Evolutionary conservation across 495 filamentous ascomycete genomes (phyloP).

Genomic region (Bacidia rubella): DNA sequence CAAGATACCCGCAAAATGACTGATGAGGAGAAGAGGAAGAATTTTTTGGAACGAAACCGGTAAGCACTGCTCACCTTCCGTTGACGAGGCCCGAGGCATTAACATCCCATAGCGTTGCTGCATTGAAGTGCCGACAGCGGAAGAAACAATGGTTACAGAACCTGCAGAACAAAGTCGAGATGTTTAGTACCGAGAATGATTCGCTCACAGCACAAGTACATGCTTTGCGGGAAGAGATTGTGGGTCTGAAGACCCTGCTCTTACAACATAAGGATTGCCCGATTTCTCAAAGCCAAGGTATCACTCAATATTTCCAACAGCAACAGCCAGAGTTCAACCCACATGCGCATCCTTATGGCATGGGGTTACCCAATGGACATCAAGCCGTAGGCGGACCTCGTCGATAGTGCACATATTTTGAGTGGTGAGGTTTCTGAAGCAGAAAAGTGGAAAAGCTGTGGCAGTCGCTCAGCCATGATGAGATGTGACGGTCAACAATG

Average conservation of each 20-base stretch:
- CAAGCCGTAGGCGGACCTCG: constrained; percentile 43
- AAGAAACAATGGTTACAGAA: constrained; percentile 99
- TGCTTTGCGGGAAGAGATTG: constrained; percentile 79
- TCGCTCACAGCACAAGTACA: constrained; percentile 69
- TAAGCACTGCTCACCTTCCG: constrained; percentile 33
- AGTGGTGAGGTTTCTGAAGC: neutral
- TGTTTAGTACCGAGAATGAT: constrained; percentile 85
- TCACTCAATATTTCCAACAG: constrained; percentile 38
- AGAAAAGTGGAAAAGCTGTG: neutral
- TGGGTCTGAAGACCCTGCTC: constrained; percentile 85
- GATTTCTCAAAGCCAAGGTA: constrained; percentile 74
- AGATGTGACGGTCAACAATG: neutral
- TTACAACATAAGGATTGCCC: constrained; percentile 96
- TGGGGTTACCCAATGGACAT: constrained; percentile 42
- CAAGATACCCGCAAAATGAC: constrained; percentile 75
- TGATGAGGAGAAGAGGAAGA: constrained; percentile 96
- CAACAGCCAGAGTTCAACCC: constrained; percentile 27
- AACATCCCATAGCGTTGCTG: constrained; percentile 57
- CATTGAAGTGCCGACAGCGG: constrained; percentile 90
- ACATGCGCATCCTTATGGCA: constrained; percentile 61
- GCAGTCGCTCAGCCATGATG: neutral
- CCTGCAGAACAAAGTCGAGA: constrained; percentile 85
- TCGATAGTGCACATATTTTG: constrained; percentile 32
- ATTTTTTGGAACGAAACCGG: constrained; percentile 94
- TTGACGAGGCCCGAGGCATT: neutral